Base-by-base conservation (phyloP, 1,284 basidiomycete genomes). In the Psilocybe mexicana region DNA sequence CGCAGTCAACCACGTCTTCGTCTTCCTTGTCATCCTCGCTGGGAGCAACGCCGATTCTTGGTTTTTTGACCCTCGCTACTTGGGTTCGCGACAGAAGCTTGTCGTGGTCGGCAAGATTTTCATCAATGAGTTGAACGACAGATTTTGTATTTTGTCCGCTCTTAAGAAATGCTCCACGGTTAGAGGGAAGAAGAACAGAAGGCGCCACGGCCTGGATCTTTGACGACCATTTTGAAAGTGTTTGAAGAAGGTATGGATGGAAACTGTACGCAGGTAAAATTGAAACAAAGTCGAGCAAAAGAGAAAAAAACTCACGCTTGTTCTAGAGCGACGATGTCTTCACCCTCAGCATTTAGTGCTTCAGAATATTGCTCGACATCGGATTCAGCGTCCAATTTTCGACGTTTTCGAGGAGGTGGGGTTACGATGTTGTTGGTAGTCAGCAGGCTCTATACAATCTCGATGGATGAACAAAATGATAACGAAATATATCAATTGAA, bases 191-290 rank as follows among this genome's bases (percentile, higher is more conserved):
- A 47, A 97, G 79, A 36, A 84, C 83, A 2, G 85, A 85, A 6
- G 90, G 87, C 0, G 93, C 85, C 4, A 96, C 94, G 0, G 94
- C 91, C 67, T 95, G 92, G 47, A 97, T 91, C 76, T 97, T 98
- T 36, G 88, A 81, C 6, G 92, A 94, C 95, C 95, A 98, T 75
- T 97, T 97, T 49, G 81, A 76, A 18, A 98, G 80, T 1, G 92
- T 93, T 57, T 86, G 84, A 42, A 93, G 72, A 12, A 92, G 77
- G 63, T 87, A 77, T 1, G 85, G 79, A 66, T 93, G 92, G 54
- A 84, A 83, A 40, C 86, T 88, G 33, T 28, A 18, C 43, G 30
- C 44, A 54, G 30, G 33, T 52, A 35, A 26, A 14, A 49, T 33
- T 30, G 48, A 43, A 33, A 10, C 26, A 14, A 7, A 43, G 28